Base-by-base conservation (phyloP, 805 yeast genomes). In the Pichia nanzhaoensis region DNA sequence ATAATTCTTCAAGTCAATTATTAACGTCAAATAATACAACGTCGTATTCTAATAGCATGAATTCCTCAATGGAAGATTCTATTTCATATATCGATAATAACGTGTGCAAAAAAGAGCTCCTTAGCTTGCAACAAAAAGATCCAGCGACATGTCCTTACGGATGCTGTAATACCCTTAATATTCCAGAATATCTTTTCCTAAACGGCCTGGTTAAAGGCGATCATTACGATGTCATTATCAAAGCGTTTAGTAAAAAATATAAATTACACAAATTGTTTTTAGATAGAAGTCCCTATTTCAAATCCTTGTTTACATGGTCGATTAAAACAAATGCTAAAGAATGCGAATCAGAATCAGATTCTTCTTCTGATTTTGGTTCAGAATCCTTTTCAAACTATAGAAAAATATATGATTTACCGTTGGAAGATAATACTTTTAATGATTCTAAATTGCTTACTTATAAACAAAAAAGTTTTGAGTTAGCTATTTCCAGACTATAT, bases 191-290 rank as follows among this genome's bases (percentile, higher is more conserved):
- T 32, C 24, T 45, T 12, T 42, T 44, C 9, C 14, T 37, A 2
- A 55, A 64, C 33, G 78, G 75, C 1, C 66, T 69, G 49, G 44
- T 69, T 6, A 67, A 69, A 34, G 78, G 78, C 0, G 65, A 64
- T 2, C 73, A 74, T 46, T 68, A 74, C 1, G 80, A 75, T 56
- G 71, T 75, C 31, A 64, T 72, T 0, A 57, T 77, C 9, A 55
- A 48, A 46, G 80, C 78, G 1, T 77, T 77, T 53, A 70, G 65
- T 3, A 58, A 61, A 20, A 59, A 58, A 14, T 77, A 75, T 53
- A 55, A 54, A n/a, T 55, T 77, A 2, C 82, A 77, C 50, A 61
- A 65, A 48, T 48, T 77, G 37, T 59, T 77, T 10, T 57, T 77
- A 35, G 66, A 66, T 42, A 63, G 73, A 44, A 64, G 76, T 45